phyloP scores from a whole-genome alignment of 108 stramenopile genomes.

The Pseudonitzschia multiseries region DNA sequence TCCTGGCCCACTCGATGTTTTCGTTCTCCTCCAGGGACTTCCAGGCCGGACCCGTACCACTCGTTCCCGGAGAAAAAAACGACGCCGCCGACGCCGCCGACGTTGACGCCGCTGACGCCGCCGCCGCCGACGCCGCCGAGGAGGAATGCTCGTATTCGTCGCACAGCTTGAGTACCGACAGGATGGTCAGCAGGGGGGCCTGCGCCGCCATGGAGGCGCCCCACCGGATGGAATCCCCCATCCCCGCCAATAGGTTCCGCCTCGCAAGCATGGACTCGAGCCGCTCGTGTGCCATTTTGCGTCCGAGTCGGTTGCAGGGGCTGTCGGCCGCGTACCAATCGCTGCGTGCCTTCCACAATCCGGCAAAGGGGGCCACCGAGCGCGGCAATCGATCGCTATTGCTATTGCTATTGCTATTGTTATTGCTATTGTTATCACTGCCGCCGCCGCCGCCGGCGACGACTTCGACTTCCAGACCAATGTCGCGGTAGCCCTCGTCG shows the following conservation, averaged over 20 bases:
- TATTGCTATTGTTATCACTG: neutral
- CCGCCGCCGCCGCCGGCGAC: neutral
- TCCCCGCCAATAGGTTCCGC: slow-evolving; percentile 6
- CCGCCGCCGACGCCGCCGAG: neutral
- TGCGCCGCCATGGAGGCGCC: slow-evolving; percentile 7
- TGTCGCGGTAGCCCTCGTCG: neutral
- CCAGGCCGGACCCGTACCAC: neutral
- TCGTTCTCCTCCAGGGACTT: neutral
- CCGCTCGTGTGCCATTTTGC: neutral
- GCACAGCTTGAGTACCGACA: slow-evolving; percentile 18
- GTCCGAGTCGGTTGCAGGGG: too few species aligned
- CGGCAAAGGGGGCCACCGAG: slow-evolving; percentile 2
- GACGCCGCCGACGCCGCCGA: too few species aligned
- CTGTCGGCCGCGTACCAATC: neutral
- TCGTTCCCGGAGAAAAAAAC: too few species aligned
- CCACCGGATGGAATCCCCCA: slow-evolving; percentile 19
- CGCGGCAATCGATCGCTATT: neutral
- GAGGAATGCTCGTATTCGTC: neutral
- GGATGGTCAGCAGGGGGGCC: slow-evolving; percentile 21
- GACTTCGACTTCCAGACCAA: neutral
- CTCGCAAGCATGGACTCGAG: slow-evolving; percentile 1
- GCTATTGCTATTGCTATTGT: neutral
- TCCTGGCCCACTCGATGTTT: neutral
- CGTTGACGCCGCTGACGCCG: neutral
- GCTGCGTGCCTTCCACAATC: neutral